These are phyloP conservation scores for Colletotrichum camelliae DNA, from an alignment of 2,329 filamentous ascomycete species.

Conservation along the genomic window DNA sequence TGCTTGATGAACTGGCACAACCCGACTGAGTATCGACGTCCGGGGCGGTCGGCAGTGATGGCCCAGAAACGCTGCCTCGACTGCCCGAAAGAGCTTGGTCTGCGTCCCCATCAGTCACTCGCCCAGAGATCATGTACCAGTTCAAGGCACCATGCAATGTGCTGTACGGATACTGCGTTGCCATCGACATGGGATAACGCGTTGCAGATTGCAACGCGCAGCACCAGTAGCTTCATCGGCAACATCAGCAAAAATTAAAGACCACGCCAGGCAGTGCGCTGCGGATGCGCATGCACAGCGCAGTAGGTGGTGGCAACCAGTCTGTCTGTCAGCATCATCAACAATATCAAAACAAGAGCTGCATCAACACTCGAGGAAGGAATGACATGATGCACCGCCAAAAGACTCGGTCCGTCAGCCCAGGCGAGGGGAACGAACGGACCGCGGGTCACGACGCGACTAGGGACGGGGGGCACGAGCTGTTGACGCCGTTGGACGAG, in stretches of 20 bases:
- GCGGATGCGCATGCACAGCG: neutral
- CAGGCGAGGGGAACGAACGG: neutral
- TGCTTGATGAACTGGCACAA: slow-evolving; percentile 22
- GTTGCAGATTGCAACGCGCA: slow-evolving; percentile 10
- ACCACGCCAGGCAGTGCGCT: neutral
- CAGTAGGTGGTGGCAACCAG: neutral
- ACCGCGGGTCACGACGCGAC: neutral
- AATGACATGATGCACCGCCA: neutral
- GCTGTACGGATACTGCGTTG: neutral
- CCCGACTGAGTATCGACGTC: slow-evolving; percentile 15
- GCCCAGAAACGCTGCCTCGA: neutral
- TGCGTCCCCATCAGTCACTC: slow-evolving; percentile 5
- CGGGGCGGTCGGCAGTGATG: slow-evolving; percentile 15
- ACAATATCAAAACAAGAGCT: neutral
- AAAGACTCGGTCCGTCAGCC: neutral
- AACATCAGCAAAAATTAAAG: neutral
- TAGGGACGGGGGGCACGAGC: neutral
- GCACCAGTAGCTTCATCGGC: neutral
- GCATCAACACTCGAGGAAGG: neutral
- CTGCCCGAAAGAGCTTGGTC: slow-evolving; percentile 10
- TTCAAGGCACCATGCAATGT: neutral
- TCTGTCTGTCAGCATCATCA: neutral
- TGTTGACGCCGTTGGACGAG: slow-evolving; percentile 6
- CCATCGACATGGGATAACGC: slow-evolving; percentile 5
- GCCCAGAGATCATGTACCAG: neutral